Evolutionary conservation across 2,329 filamentous ascomycete species (phyloP), one percentile per base, ranked within the genome.

Genomic region (Penicillium sp.): DNA sequence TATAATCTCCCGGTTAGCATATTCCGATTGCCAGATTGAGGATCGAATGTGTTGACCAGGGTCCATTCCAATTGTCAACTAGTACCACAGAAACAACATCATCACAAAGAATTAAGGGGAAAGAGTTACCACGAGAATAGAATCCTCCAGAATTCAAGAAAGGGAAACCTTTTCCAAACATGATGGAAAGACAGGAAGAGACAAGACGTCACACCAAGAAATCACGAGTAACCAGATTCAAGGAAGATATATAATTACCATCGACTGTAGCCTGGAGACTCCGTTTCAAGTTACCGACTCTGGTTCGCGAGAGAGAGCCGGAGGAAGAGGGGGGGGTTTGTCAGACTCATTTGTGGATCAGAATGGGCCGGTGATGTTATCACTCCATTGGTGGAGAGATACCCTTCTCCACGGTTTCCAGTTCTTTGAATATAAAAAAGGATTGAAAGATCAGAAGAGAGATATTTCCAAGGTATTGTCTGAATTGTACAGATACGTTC

Each of bases 181-280:
- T 76, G 64, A 67, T 67, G 67, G 55, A 64, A 58, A 59, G 53
- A 45, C 15, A 53, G 51, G 39, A 21, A 33, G 27, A 25, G 17
- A n/a, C 41, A 36, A 48, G 33, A 10, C 17, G 38, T 33, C 38
- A 42, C 27, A 42, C 23, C 23, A 39, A 47, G 55, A 50, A 62
- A 56, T 51, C 27, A 61, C 51, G 33, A 56, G 36, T 56, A 45
- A n/a, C 35, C 47, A 59, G 52, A 35, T 49, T 53, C 35, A 63
- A 60, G 59, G 55, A 57, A 61, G 31, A 44, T 55, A 61, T 53
- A 58, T 63, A 70, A 72, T 77, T 77, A 80, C 78, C 78, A 71
- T 79, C 78, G 64, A 77, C 75, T 66, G 73, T 70, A 61, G 74
- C 71, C 69, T 78, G 77, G 54, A 77, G 69, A 61, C 67, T 75